These are phyloP conservation scores for Lagenaria siceraria DNA, from an alignment of 306 rosid genomes.

Conservation along the genomic window DNA sequence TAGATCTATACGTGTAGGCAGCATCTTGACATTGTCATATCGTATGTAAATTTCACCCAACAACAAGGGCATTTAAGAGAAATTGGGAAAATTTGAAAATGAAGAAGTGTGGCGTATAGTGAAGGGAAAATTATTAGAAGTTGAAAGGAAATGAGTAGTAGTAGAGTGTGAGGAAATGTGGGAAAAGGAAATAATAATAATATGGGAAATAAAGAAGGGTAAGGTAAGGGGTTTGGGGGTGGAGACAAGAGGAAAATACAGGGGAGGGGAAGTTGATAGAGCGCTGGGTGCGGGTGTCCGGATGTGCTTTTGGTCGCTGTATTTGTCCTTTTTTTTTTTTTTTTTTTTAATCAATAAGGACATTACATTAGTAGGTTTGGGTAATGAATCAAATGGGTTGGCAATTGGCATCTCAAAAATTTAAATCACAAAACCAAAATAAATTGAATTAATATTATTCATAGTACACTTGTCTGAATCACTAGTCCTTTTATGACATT, in stretches of 20 bases:
- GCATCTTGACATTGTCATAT: background rate
- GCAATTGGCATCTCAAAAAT: too few species aligned
- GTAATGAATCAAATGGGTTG: background rate
- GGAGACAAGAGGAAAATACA: conserved; percentile 4
- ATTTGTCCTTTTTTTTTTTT: background rate
- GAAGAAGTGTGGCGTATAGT: background rate
- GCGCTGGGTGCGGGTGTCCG: background rate
- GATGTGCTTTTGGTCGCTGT: background rate
- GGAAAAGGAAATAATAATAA: too few species aligned
- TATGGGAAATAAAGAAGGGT: background rate
- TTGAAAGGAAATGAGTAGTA: background rate
- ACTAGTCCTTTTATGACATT: too few species aligned
- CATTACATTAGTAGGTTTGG: background rate
- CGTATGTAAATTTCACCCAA: background rate
- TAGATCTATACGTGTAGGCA: background rate
- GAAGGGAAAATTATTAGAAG: background rate
- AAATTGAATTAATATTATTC: too few species aligned
- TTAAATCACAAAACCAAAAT: too few species aligned
- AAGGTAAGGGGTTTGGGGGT: background rate
- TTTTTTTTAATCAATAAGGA: background rate
- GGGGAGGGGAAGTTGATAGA: background rate
- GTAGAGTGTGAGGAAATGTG: background rate
- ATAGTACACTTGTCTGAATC: too few species aligned
- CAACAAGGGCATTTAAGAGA: background rate
- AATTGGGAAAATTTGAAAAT: background rate